Evolutionary conservation across 192 early-diverging fungal genomes (phyloP).

Genomic region (Blastocladiella britannica): DNA sequence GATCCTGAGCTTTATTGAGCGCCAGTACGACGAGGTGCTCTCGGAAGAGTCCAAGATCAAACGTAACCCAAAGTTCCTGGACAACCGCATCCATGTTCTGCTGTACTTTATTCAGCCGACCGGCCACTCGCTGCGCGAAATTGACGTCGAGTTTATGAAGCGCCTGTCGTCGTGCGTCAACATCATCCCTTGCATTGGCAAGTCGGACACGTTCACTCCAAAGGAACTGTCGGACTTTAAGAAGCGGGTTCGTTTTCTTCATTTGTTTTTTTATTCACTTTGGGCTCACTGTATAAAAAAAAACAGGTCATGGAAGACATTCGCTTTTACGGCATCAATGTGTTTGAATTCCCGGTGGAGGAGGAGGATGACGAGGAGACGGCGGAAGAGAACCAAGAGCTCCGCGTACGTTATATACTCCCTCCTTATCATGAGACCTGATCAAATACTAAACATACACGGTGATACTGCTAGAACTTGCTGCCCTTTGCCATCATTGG

Average conservation of each 20-base stretch:
- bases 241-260: conserved; percentile 39
- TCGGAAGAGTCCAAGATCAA: conserved; percentile 71
- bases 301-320: conserved; percentile 91
- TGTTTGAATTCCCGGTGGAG: conserved; percentile 93
- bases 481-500: conserved; percentile 93
- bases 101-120: conserved; percentile 97
- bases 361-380: conserved; percentile 97
- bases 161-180: conserved; percentile 79
- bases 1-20: conserved; percentile 83
- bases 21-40: conserved; percentile 83
- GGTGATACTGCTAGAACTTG: conserved; percentile 26
- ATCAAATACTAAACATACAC: neutral
- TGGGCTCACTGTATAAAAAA: too few relatives aligned
- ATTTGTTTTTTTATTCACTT: too few relatives aligned
- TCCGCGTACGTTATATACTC: conserved; percentile 30
- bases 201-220: conserved; percentile 76
- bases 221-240: conserved; percentile 74
- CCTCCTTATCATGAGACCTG: neutral
- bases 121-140: conserved; percentile 87
- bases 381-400: conserved; percentile 90
- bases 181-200: conserved; percentile 88
- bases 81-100: conserved; percentile 85
- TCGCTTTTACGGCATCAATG: conserved; percentile 79
- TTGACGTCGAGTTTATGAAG: conserved; percentile 86
- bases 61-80: conserved; percentile 73